A percentile compares a stretch with the other conserved stretches of the same genome.
phyloP scores from a whole-genome alignment of 2,329 filamentous ascomycete genomes.

The Pyrenochaeta sp. region DNA sequence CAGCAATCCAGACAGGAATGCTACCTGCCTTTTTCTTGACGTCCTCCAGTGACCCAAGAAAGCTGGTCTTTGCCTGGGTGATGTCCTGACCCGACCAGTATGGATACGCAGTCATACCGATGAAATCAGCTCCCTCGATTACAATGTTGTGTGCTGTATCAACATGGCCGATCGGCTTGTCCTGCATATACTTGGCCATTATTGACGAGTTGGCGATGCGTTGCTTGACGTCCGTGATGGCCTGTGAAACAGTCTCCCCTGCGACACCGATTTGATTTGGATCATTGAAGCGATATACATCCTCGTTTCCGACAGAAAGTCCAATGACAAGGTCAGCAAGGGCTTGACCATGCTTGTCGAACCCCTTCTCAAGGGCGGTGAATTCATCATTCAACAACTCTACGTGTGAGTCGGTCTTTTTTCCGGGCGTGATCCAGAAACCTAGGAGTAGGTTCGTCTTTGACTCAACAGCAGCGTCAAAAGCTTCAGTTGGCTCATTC shows the following conservation, averaged over 20 bases:
- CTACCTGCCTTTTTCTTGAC: conserved; percentile 29
- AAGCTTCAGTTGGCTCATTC: conserved; percentile 65
- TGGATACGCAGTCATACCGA: conserved; percentile 44
- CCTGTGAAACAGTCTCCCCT: conserved; percentile 67
- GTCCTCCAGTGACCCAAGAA: conserved; percentile 25
- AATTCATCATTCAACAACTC: conserved; percentile 34
- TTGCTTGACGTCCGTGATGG: conserved; percentile 48
- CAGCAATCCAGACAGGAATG: conserved; percentile 44
- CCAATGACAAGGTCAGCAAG: conserved; percentile 60
- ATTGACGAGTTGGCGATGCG: conserved; percentile 67
- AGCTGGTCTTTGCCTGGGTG: conserved; percentile 50
- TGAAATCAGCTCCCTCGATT: conserved; percentile 39
- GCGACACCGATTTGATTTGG: conserved; percentile 67
- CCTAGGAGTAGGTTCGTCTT: conserved; percentile 42
- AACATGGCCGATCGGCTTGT: conserved; percentile 53
- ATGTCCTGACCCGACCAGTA: conserved; percentile 37
- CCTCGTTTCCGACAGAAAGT: conserved; percentile 45
- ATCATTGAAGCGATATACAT: conserved; percentile 65
- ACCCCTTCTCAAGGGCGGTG: conserved; percentile 37
- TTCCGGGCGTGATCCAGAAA: conserved; percentile 33
- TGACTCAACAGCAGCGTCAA: conserved; percentile 43
- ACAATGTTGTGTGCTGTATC: conserved; percentile 36
- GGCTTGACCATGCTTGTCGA: conserved; percentile 46
- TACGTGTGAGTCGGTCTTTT: conserved; percentile 51
- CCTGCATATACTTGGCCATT: conserved; percentile 52